Percentiles rank a stretch among this genome's conserved stretches.
phyloP scores from a whole-genome alignment of 108 stramenopile species.

The Nannochloropsis salina region DNA sequence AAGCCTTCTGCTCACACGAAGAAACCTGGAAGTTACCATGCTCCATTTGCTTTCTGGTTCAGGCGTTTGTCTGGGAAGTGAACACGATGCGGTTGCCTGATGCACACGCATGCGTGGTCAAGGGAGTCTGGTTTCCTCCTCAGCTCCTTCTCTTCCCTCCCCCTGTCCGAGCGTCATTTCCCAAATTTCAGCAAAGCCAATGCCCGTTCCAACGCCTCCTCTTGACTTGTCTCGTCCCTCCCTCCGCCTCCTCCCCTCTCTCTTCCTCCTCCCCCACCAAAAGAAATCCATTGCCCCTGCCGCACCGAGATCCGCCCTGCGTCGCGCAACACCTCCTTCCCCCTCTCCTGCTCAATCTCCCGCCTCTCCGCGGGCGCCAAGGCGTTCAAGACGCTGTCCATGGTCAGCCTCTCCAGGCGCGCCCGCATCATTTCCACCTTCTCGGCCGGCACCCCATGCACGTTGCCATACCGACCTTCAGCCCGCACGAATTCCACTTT shows the following conservation, averaged over 20 bases:
- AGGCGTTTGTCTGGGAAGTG: too few species aligned
- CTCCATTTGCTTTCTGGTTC: too few species aligned
- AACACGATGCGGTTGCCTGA: too few species aligned
- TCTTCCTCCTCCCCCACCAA: neutral
- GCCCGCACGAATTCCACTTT: neutral
- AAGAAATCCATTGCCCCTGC: neutral
- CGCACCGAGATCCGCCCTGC: neutral
- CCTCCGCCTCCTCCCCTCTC: neutral
- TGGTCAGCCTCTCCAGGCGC: neutral
- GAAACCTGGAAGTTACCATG: too few species aligned
- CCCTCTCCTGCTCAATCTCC: neutral
- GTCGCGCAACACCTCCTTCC: neutral
- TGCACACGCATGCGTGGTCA: too few species aligned
- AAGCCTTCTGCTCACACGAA: too few species aligned
- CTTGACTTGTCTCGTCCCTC: neutral
- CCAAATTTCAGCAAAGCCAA: neutral
- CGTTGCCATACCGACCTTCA: neutral
- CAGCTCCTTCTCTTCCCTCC: neutral
- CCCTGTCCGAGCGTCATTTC: neutral
- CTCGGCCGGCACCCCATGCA: neutral
- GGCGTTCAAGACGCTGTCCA: neutral
- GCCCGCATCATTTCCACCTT: neutral
- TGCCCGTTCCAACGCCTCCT: neutral
- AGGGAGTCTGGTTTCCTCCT: neutral
- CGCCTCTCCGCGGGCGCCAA: neutral